Base-by-base conservation (phyloP, 176 grass and related monocot species). In the Tillandsia fasciculata region DNA sequence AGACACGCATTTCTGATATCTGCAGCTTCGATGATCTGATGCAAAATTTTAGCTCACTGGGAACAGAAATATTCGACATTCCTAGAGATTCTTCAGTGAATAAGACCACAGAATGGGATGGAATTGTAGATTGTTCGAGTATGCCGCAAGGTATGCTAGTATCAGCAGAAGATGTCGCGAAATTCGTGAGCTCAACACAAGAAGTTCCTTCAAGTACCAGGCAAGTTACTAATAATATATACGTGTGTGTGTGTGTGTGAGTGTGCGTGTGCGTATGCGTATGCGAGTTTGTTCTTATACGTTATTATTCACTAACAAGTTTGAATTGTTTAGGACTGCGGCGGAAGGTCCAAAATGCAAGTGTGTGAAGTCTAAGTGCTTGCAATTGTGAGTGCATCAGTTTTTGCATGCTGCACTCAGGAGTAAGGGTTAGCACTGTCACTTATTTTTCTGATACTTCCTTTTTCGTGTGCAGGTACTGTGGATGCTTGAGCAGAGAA, bases 401-500 rank as follows among this genome's bases (percentile, higher is more conserved):
- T 15, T 61, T 18, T 1, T 15, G 15, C 10, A 20, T 22, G 56
- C 15, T 61, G 33, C 33, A 6, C 33, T 61, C 23, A 61, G n/a
- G 22, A 9, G n/a, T n/a, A 23, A 22, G 15, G 6, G 3, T n/a
- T 23, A 8, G 10, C 8, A 1, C n/a, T 61, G 2, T 15, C 56
- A 9, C n/a, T 61, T 61, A 61, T 57, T 20, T 17, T 61, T 61
- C 33, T 42, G 7, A 42, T 61, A 10, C 56, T 6, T 61, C 12
- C 22, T 61, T 18, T 61, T 23, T 23, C 22, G 17, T 23, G 10
- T 9, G 51, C 76, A 75, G 76, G 6, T 79, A 77, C 58, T 73
- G 74, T 18, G 4, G 52, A 8, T 81, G 69, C 18, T 75, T 86
- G 66, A 1, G 3, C 9, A 3, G 1, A 0, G n/a, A 0, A 17